Evolutionary conservation across 345 rosid genomes (phyloP), one percentile per base, ranked within the genome.

Genomic region (Cardiospermum halicacabum): DNA sequence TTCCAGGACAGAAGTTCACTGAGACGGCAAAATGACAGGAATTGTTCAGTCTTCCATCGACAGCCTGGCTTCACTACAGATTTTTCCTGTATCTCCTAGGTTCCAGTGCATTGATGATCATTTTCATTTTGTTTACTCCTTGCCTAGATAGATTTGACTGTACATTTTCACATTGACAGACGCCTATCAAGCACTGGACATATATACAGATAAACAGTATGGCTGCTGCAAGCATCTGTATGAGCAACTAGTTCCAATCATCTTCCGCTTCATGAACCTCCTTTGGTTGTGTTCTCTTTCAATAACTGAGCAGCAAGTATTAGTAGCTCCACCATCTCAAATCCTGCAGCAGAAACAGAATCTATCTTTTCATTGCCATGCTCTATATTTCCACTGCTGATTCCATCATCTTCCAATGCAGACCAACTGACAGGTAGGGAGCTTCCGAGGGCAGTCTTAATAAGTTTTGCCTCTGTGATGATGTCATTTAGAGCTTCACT

Each of bases 251-350:
- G 16, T 36, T 37, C 18, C 19, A 25, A 68, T 25, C 55, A 51
- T 55, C 58, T 72, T 63, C 49, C 49, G 28, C 66, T 73, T 62
- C 48, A 24, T 25, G 57, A 57, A 55, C 47, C 65, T n/a, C n/a
- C 32, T 47, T 13, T 50, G 28, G 63, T 70, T 31, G 49, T 51
- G 18, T 49, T 62, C 32, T 76, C 84, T 75, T 81, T 84, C 73
- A 91, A 60, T 56, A 77, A 43, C 69, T 82, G 84, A 62, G 96
- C 87, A 45, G 98, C 85, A 62, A 91, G 83, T 57, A 89, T 82
- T 39, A 95, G 75, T 30, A 95, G 94, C 72, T 95, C 96, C 77
- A 95, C 94, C 98, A 95, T 91, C 83, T 95, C 99, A 65, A 86
- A 80, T 49, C 98, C 99, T 11, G 96, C 96, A 60, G 92, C 96